Conservation (phyloP, 768 basidiomycete species). For the Leucogyrophana mollusca region DNA sequence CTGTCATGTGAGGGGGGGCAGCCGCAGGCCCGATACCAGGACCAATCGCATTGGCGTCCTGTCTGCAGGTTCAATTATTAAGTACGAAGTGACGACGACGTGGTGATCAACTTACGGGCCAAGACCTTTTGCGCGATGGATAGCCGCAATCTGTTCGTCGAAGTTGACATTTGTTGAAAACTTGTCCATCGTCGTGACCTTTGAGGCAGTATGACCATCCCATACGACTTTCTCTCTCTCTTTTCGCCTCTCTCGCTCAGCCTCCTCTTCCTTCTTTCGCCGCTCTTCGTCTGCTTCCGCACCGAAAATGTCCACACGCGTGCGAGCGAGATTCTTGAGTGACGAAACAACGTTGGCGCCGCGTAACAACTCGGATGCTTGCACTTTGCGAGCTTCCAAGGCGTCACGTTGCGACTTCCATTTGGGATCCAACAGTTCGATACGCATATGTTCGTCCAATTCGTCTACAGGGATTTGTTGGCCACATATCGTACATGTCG, state of each 20-base stretch:
- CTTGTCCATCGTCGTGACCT: slow-evolving; percentile 87
- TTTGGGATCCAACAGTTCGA: slow-evolving; percentile 93
- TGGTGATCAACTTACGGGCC: slow-evolving; percentile 59
- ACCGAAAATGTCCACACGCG: slow-evolving; percentile 98
- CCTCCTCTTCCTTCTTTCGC: slow-evolving; percentile 83
- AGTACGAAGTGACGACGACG: slow-evolving; percentile 1
- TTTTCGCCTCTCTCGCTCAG: slow-evolving; percentile 74
- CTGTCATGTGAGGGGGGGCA: slow-evolving; percentile 59
- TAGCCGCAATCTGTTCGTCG: slow-evolving; percentile 97
- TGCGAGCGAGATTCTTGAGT: slow-evolving; percentile 87
- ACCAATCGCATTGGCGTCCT: slow-evolving; percentile 78
- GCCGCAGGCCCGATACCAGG: slow-evolving; percentile 85
- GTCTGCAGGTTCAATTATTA: slow-evolving; percentile 38
- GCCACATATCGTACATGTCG: slow-evolving; percentile 91
- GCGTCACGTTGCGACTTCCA: slow-evolving; percentile 96
- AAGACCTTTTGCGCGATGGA: slow-evolving; percentile 90
- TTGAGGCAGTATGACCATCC: slow-evolving; percentile 98
- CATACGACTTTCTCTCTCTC: slow-evolving; percentile 96
- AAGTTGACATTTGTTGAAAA: slow-evolving; percentile 93
- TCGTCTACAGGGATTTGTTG: slow-evolving; percentile 96
- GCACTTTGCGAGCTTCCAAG: slow-evolving; percentile 86
- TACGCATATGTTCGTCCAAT: slow-evolving; percentile 96
- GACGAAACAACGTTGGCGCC: slow-evolving; percentile 95
- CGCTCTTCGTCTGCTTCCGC: slow-evolving; percentile 91
- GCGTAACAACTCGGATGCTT: slow-evolving; percentile 82